Conservation (phyloP, 2,329 filamentous ascomycete genomes). For the Exophiala bonariae region DNA sequence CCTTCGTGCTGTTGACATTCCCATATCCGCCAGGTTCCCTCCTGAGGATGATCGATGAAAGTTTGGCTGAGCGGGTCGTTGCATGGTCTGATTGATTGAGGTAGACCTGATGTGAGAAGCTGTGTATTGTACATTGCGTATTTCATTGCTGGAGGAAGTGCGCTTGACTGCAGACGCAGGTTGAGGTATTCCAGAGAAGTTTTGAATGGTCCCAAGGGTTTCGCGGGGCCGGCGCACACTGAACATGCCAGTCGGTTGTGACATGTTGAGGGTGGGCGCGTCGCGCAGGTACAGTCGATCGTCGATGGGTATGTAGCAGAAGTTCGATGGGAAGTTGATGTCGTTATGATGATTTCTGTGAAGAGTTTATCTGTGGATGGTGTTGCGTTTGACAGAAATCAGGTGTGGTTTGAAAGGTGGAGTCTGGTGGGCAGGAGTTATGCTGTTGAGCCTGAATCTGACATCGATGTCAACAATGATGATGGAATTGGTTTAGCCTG, state of each 20-base stretch:
- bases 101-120: constrained; percentile 76
- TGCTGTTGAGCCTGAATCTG: no score
- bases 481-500: no score
- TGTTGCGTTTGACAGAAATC: no score
- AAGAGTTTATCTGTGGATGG: no score
- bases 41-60: constrained; percentile 85
- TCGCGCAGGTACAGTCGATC: no score
- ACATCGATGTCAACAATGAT: no score
- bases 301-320: no score
- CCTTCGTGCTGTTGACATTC: constrained; percentile 78
- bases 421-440: no score
- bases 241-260: constrained; percentile 84
- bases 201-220: constrained; percentile 83
- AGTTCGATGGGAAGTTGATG: no score
- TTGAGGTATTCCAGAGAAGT: constrained; percentile 83
- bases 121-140: constrained; percentile 63
- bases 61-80: constrained; percentile 79
- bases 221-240: constrained; percentile 89
- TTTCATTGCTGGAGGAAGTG: constrained; percentile 72
- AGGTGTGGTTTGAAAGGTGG: no score
- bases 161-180: constrained; percentile 93
- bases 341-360: no score
- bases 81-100: constrained; percentile 83
- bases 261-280: constrained; percentile 57
- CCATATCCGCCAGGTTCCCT: constrained; percentile 74